Evolutionary conservation across 805 yeast species (phyloP).

Genomic region (Candida montana): DNA sequence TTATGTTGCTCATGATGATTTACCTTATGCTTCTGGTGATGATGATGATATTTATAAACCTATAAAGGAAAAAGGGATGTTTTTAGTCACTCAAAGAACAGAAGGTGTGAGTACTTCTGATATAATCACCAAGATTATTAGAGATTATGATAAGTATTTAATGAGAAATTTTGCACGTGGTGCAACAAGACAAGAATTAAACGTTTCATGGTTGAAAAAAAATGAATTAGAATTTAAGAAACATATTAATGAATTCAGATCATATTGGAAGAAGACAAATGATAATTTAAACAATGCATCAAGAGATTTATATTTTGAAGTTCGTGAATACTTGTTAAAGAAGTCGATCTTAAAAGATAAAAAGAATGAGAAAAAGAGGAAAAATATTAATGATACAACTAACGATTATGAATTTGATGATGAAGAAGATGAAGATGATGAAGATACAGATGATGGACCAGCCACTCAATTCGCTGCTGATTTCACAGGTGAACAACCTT

Average conservation of each 20-base stretch:
- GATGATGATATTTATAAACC: constrained; percentile 91
- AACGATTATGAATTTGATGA: constrained; percentile 20
- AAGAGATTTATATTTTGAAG: constrained; percentile 78
- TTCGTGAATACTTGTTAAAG: constrained; percentile 63
- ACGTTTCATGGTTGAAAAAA: constrained; percentile 96
- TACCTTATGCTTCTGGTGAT: constrained; percentile 88
- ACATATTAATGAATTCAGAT: constrained; percentile 81
- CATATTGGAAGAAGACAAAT: constrained; percentile 76
- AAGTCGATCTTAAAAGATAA: constrained; percentile 28
- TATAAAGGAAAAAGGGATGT: constrained; percentile 84
- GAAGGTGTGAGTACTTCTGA: constrained; percentile 96
- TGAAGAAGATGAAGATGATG: constrained; percentile 12
- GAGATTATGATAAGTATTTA: constrained; percentile 93
- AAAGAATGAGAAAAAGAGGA: constrained; percentile 14
- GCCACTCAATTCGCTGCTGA: constrained; percentile 40
- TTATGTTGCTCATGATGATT: constrained; percentile 96
- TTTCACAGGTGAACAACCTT: constrained; percentile 53
- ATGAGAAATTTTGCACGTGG: constrained; percentile 98
- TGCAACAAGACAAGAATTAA: constrained; percentile 91
- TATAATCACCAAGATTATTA: constrained; percentile 88
- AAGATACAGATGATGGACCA: constrained; percentile 19
- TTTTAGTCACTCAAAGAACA: constrained; percentile 91
- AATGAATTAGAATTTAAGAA: constrained; percentile 92
- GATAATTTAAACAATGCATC: constrained; percentile 65
- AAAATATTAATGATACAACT: constrained; percentile 13